A percentile compares a stretch with the other conserved stretches of the same genome.
phyloP scores from a whole-genome alignment of 371 early-diverging fungal genomes.

The Amoeboaphelidium protococcarum region DNA sequence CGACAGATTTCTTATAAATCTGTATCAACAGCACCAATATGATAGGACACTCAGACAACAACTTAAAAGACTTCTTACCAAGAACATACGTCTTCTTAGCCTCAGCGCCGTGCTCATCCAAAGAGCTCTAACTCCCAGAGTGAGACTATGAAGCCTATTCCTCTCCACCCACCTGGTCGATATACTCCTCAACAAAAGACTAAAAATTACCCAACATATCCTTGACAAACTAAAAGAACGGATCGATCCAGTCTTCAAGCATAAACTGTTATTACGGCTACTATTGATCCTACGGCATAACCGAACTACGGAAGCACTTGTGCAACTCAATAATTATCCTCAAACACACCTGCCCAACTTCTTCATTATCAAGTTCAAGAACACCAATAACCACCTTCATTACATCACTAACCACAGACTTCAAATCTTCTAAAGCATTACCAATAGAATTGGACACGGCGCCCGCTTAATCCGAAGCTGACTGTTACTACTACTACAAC shows the following conservation, averaged over 20 bases:
- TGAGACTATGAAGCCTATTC: not conserved
- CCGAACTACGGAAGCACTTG: conserved; percentile 13
- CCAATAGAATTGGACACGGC: too few species aligned
- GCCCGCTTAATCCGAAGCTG: too few species aligned
- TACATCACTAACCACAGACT: too few species aligned
- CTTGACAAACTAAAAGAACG: conserved; percentile 66
- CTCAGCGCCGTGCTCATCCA: too few species aligned
- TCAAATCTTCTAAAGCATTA: too few species aligned
- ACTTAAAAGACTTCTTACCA: conserved; percentile 73
- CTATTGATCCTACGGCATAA: too few species aligned
- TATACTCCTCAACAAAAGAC: not conserved
- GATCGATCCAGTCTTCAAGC: conserved; percentile 62
- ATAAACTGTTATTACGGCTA: too few species aligned
- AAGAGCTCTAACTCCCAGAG: too few species aligned
- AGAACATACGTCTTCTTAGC: conserved; percentile 27
- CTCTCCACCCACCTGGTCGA: not conserved
- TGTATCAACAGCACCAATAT: conserved; percentile 88
- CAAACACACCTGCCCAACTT: conserved; percentile 69
- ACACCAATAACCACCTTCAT: conserved; percentile 39
- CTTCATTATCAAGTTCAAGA: conserved; percentile 76
- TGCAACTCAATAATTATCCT: conserved; percentile 84
- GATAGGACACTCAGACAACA: conserved; percentile 85
- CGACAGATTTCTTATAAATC: conserved; percentile 43
- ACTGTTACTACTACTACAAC: too few species aligned
- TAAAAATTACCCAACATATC: conserved; percentile 28